Percentiles rank a stretch among this genome's conserved stretches.
phyloP scores from a whole-genome alignment of 2,329 filamentous ascomycete genomes.

The Domatiomyces catenatus region DNA sequence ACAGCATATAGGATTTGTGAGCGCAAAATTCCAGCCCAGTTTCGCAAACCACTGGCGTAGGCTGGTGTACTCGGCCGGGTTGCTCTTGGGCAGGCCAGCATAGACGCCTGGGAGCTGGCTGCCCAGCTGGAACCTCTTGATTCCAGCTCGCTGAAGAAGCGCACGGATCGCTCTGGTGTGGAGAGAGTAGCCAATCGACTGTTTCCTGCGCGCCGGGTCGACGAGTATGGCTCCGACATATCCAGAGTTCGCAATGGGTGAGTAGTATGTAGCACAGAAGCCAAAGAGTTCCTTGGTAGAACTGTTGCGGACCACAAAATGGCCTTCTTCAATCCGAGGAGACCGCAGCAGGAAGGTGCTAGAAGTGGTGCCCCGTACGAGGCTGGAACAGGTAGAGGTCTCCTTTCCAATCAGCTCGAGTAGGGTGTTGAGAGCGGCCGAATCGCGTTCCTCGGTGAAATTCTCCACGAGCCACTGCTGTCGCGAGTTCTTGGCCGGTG shows the following conservation, averaged over 20 bases:
- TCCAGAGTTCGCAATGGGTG: slow-evolving; percentile 52
- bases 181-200: slow-evolving; percentile 79
- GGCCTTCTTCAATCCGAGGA: slow-evolving; percentile 57
- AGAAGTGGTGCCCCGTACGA: slow-evolving; percentile 50
- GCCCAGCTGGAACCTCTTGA: slow-evolving; percentile 70
- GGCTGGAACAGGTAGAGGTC: slow-evolving; percentile 22
- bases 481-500: slow-evolving; percentile 56
- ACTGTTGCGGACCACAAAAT: slow-evolving; percentile 88
- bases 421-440: slow-evolving; percentile 56
- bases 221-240: slow-evolving; percentile 80
- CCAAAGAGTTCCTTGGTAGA: slow-evolving; percentile 83
- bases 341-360: slow-evolving; percentile 62
- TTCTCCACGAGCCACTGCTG: slow-evolving; percentile 90
- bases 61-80: slow-evolving; percentile 44
- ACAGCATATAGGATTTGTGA: slow-evolving; percentile 50
- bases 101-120: slow-evolving; percentile 72
- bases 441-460: slow-evolving; percentile 68
- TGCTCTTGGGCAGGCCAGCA: slow-evolving; percentile 61
- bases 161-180: slow-evolving; percentile 71
- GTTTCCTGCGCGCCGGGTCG: slow-evolving; percentile 67
- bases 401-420: slow-evolving; percentile 53
- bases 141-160: slow-evolving; percentile 52
- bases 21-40: slow-evolving; percentile 66
- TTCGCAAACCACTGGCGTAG: slow-evolving; percentile 73
- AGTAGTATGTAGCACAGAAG: slow-evolving; percentile 79